Evolutionary conservation across 2,329 filamentous ascomycete genomes (phyloP), one percentile per base, ranked within the genome.

Genomic region (Colletotrichum echinochloae): DNA sequence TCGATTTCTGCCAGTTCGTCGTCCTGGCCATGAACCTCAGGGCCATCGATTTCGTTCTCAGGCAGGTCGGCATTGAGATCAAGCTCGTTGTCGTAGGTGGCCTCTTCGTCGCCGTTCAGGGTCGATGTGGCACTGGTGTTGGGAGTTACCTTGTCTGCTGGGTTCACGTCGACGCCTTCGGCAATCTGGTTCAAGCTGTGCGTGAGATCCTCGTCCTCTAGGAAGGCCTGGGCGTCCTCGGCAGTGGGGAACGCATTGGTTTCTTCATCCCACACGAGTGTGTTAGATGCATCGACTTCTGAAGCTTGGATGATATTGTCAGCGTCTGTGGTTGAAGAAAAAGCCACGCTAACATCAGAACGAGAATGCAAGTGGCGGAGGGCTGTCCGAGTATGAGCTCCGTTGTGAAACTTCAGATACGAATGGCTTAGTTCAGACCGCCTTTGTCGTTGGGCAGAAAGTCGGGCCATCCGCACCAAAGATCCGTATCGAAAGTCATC

Each of bases 121-220:
- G 79, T 80, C 35, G 78, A 75, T 20, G 79, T 80, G 26, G 78
- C 78, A 65, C 77, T 79, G 33, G 77, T 76, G 28, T 66, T 71
- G 54, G 71, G 65, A 37, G 65, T 72, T 67, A 65, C 71, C 68
- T 73, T 72, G 52, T 60, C 63, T 37, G 59, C 60, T 18, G 49
- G 48, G 28, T 28, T 49, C 14, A 63, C 51, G 41, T 72, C 60
- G 39, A 55, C 35, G 35, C 41, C 60, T 37, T 56, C 37, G 37
- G 23, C 41, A 23, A 51, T 60, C 30, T 70, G 49, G 14, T 65
- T 51, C 8, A 60, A 39, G 20, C 44, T 33, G 28, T 66, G 23
- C 14, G 44, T 30, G n/a, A n/a, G 35, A 16, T 51, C 41, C 35
- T 69, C 67, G 44, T 66, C 64, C n/a, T 61, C 44, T n/a, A 37